Base-by-base conservation (phyloP, 495 filamentous ascomycete species). In the Penicillium turbatum region DNA sequence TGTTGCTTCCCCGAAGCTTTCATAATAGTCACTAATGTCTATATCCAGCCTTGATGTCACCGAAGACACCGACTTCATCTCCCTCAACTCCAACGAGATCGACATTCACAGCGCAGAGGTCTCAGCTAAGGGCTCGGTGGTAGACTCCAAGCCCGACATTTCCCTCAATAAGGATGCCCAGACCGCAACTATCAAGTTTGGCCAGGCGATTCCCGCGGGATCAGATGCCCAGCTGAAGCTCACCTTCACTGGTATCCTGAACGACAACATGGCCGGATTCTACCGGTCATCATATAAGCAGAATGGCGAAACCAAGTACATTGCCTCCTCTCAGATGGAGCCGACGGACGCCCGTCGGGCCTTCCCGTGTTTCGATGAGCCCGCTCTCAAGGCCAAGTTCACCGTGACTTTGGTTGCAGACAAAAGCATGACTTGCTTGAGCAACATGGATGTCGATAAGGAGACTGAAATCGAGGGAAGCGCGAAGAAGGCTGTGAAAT, bases 51-150 rank as follows among this genome's bases (percentile, higher is more conserved):
- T 98, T 61, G 86, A 96, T 64, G 86, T 97, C 32, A 77, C 79
- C 52, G 89, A 96, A 65, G 87, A 93, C 59, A 87, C 89, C 56
- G 89, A 77, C 58, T 90, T 88, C 21, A 85, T 98, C 63, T 84
- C 90, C 32, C 82, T 98, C 56, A 95, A 98, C 70, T 85, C 88
- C 47, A 74, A 90, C 57, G 87, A 97, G 61, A 77, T 98, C 59
- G 83, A 92, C 21, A 88, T 97, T 59, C 84, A 92, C 65, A 83
- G 77, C 53, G 87, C 86, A 56, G 82, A 79, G 40, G 71, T 98
- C 60, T 69, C 63, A 12, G 60, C 69, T 7, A 67, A 73, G 42
- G 75, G 73, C n/a, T 47, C 69, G 6, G 68, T 78, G 30, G 60
- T 86, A 44, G 66, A 76, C 45, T 76, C 79, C 37, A 76, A 75